Conservation (phyloP, 148 eudicot species). For the Drosera capensis region DNA sequence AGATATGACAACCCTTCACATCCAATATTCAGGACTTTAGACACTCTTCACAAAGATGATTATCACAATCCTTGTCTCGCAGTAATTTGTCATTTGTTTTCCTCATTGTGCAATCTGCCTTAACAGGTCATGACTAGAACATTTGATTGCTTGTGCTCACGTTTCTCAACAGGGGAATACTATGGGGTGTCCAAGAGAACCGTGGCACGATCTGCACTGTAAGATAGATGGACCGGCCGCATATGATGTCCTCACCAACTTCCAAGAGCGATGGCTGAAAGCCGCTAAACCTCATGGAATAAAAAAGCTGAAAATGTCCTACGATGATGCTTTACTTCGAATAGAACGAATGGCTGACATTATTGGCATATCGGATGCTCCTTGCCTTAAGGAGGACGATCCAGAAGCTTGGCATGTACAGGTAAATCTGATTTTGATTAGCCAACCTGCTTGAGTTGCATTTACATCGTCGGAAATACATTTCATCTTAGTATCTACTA, state of each 20-base stretch:
- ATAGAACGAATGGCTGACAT: slow-evolving; percentile 69
- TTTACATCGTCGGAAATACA: background rate
- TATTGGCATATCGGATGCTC: slow-evolving; percentile 40
- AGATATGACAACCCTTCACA: slow-evolving; percentile 86
- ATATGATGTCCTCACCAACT: slow-evolving; percentile 81
- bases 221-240: slow-evolving; percentile 98
- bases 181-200: slow-evolving; percentile 87
- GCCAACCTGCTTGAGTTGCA: background rate
- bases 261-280: slow-evolving; percentile 82
- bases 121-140: too few relatives aligned
- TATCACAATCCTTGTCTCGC: slow-evolving; percentile 78
- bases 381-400: slow-evolving; percentile 39
- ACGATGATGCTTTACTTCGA: slow-evolving; percentile 72
- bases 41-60: slow-evolving; percentile 63
- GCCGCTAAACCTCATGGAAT: slow-evolving; percentile 74
- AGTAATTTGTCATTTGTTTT: slow-evolving; percentile 35
- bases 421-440: slow-evolving; percentile 24
- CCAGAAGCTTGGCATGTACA: slow-evolving; percentile 90
- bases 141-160: background rate
- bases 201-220: slow-evolving; percentile 97
- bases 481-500: background rate
- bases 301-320: slow-evolving; percentile 47
- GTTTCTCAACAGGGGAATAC: slow-evolving; percentile 39
- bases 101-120: too few relatives aligned
- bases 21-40: slow-evolving; percentile 45